Evolutionary conservation across 331 rosid genomes (phyloP), one percentile per base, ranked within the genome.

Genomic region (Stylosanthes scabra): DNA sequence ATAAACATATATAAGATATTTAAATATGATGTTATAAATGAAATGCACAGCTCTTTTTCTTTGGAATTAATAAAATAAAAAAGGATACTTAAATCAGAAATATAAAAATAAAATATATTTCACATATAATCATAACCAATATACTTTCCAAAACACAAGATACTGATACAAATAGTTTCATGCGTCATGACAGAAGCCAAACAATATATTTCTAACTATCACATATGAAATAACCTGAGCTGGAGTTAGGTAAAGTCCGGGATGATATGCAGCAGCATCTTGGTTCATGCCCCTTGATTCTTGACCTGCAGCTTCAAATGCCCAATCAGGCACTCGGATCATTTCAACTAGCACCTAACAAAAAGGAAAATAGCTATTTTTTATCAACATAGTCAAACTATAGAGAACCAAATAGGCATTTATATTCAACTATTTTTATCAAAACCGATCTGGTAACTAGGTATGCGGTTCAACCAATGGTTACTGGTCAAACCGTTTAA

Each of bases 301-400:
- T 83, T 84, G 93, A 79, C 97, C 90, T 7, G 97, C 97, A 62
- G 91, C 96, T 84, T 91, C 97, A 83, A 89, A 89, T 72, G 97
- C 96, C 96, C 96, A 91, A 79, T 89, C 96, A 50, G 97, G 97
- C 65, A 91, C 97, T 40, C 93, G 93, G 67, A 91, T 81, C 97
- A 91, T 87, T 83, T 91, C 97, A 82, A 91, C 88, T 59, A 91
- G 62, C 70, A 91, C 86, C 97, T 91, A 70, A 63, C 41, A 77
- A 66, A 66, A 69, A 34, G 37, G 37, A 62, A 60, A 68, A 51
- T 56, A 52, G 47, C 40, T 41, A 74, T 65, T 34, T 8, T 8
- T 57, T 60, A 74, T 70, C 59, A 63, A 65, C 31, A 77, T 68
- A 47, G 58, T 74, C 66, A 54, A 42, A 34, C 12, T 14, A 45